These are phyloP conservation scores for Penicillium canariense DNA, from an alignment of 495 filamentous ascomycete species.

Conservation along the genomic window DNA sequence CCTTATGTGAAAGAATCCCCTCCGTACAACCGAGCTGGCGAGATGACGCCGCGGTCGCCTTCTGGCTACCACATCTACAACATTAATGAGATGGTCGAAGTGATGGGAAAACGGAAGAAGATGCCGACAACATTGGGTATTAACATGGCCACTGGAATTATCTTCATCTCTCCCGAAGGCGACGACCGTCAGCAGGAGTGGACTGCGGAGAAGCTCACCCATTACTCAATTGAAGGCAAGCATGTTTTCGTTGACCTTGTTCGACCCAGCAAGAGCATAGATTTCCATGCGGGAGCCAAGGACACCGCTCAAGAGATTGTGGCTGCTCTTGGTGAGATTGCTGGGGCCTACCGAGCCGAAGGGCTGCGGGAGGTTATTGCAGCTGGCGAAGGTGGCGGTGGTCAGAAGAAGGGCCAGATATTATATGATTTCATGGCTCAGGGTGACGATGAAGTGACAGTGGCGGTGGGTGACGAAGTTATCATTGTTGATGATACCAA, in stretches of 20 bases:
- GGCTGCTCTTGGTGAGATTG: conserved; percentile 79
- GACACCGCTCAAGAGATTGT: conserved; percentile 95
- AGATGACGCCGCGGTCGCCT: conserved; percentile 53
- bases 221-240: conserved; percentile 97
- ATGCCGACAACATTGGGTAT: conserved; percentile 92
- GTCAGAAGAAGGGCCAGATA: conserved; percentile 78
- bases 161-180: conserved; percentile 89
- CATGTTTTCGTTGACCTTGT: conserved; percentile 95
- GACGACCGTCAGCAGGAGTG: conserved; percentile 88
- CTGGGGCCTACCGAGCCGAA: conserved; percentile 77
- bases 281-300: conserved; percentile 96
- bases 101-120: conserved; percentile 95
- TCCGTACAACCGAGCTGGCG: conserved; percentile 54
- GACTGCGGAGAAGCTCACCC: conserved; percentile 86
- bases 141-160: conserved; percentile 78
- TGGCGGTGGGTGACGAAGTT: conserved; percentile 86
- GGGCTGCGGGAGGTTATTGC: conserved; percentile 85
- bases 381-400: conserved; percentile 63
- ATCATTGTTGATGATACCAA: conserved; percentile 83
- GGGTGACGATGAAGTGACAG: conserved; percentile 94
- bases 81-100: conserved; percentile 92
- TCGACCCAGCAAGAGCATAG: conserved; percentile 84
- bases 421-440: conserved; percentile 96
- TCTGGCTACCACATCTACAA: conserved; percentile 91
- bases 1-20: conserved; percentile 52